A percentile compares a stretch with the other conserved stretches of the same genome.
phyloP scores from a whole-genome alignment of 345 rosid species.

The Orychophragmus violaceus region DNA sequence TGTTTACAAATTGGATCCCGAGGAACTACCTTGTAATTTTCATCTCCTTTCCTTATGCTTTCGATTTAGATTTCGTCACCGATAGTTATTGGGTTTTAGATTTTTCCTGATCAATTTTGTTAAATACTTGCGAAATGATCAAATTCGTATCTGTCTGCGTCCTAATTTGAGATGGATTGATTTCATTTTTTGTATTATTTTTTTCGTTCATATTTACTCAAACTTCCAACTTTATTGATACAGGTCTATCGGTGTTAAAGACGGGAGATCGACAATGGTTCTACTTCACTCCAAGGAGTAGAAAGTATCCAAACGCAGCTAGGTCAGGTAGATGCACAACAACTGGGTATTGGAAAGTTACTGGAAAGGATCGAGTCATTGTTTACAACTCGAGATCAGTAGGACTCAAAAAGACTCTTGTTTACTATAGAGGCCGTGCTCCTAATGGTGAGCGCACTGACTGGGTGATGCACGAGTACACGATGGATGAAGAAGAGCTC shows the following conservation, averaged over 20 bases:
- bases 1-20: conserved; percentile 83
- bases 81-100: too few species aligned
- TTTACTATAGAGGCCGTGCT: conserved; percentile 72
- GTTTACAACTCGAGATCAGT: conserved; percentile 47
- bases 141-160: background rate
- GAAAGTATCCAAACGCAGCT: conserved; percentile 84
- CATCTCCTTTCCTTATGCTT: background rate
- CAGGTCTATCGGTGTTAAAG: conserved; percentile 54
- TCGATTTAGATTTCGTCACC: background rate
- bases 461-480: conserved; percentile 97
- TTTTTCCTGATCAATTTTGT: background rate
- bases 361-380: conserved; percentile 72
- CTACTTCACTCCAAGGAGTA: conserved; percentile 76
- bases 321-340: conserved; percentile 70
- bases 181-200: background rate
- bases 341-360: conserved; percentile 85
- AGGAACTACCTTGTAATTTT: conserved; percentile 67
- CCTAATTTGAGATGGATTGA: too few species aligned
- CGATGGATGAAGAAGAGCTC: conserved; percentile 70
- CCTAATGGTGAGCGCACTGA: conserved; percentile 73
- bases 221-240: background rate
- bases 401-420: conserved; percentile 78
- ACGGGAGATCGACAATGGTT: conserved; percentile 86
- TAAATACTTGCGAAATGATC: background rate
- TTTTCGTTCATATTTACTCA: background rate